Conservation (phyloP, 2,329 filamentous ascomycete species). For the Cercospora sesami region DNA sequence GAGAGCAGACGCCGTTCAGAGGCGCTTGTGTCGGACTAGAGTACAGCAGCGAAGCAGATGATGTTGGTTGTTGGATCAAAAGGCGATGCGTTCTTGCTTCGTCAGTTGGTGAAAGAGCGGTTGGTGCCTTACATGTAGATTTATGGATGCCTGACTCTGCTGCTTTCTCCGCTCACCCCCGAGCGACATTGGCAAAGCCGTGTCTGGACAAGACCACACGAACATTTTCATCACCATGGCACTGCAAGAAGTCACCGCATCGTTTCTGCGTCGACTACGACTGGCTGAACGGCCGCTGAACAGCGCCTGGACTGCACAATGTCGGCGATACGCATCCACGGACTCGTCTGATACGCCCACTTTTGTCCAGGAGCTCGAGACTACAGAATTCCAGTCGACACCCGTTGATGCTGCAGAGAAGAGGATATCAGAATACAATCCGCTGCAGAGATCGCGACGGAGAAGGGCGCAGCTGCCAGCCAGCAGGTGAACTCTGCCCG, state of each 20-base stretch:
- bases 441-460: constrained; percentile 43
- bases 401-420: constrained; percentile 43
- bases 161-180: neutral
- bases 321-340: constrained; percentile 33
- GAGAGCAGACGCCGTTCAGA: too few species aligned
- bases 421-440: constrained; percentile 51
- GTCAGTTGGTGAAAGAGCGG: too few species aligned
- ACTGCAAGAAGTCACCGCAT: constrained; percentile 36
- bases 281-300: constrained; percentile 24
- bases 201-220: neutral
- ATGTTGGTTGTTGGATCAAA: neutral
- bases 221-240: constrained; percentile 30
- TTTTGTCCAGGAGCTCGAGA: constrained; percentile 46
- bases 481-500: constrained; percentile 14
- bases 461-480: constrained; percentile 21
- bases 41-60: neutral
- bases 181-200: neutral
- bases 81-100: neutral
- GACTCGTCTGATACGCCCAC: constrained; percentile 31
- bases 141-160: neutral
- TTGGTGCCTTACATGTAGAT: neutral
- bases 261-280: constrained; percentile 34
- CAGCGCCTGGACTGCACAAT: constrained; percentile 31
- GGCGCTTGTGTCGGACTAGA: too few species aligned
- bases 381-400: constrained; percentile 44